Conservation (phyloP, 2,329 filamentous ascomycete species). For the Daldinia eschscholtzii region DNA sequence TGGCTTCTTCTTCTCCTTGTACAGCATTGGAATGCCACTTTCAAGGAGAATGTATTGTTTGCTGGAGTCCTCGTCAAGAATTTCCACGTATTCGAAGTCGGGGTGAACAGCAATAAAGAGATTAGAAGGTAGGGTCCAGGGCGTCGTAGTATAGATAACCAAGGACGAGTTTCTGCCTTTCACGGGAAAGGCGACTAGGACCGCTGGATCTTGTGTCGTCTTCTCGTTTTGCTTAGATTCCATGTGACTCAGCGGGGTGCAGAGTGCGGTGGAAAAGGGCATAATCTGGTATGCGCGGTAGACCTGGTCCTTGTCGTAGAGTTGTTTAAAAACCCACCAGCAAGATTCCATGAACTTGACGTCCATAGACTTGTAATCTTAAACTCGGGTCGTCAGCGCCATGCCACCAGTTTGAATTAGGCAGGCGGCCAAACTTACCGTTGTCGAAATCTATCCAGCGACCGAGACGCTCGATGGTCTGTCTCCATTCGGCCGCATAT, state of each 20-base stretch:
- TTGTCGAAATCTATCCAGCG: slow-evolving; percentile 99
- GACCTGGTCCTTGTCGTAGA: slow-evolving; percentile 89
- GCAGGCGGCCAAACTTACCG: slow-evolving; percentile 71
- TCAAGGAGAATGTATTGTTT: slow-evolving; percentile 90
- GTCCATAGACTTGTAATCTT: slow-evolving; percentile 80
- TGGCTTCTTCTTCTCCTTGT: slow-evolving; percentile 96
- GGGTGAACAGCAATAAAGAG: slow-evolving; percentile 82
- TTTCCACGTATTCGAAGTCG: slow-evolving; percentile 88
- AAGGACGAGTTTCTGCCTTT: slow-evolving; percentile 33
- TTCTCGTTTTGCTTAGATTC: slow-evolving; percentile 96
- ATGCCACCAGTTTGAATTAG: not conserved
- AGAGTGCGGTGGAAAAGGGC: slow-evolving; percentile 93
- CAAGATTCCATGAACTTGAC: slow-evolving; percentile 94
- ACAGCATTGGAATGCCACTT: slow-evolving; percentile 82
- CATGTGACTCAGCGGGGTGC: slow-evolving; percentile 91
- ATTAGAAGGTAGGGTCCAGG: slow-evolving; percentile 86
- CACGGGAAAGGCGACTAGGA: slow-evolving; percentile 90
- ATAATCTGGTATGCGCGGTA: slow-evolving; percentile 94
- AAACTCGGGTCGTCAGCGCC: not conserved
- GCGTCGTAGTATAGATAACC: slow-evolving; percentile 77
- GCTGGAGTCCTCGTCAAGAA: slow-evolving; percentile 83
- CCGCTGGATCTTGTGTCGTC: slow-evolving; percentile 89
- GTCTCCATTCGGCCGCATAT: slow-evolving; percentile 87
- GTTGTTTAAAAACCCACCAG: slow-evolving; percentile 97
- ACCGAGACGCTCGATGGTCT: slow-evolving; percentile 87